These are phyloP conservation scores for Aristolochia fimbriata DNA, from an alignment of 164 flowering plant genomes.

Conservation along the genomic window DNA sequence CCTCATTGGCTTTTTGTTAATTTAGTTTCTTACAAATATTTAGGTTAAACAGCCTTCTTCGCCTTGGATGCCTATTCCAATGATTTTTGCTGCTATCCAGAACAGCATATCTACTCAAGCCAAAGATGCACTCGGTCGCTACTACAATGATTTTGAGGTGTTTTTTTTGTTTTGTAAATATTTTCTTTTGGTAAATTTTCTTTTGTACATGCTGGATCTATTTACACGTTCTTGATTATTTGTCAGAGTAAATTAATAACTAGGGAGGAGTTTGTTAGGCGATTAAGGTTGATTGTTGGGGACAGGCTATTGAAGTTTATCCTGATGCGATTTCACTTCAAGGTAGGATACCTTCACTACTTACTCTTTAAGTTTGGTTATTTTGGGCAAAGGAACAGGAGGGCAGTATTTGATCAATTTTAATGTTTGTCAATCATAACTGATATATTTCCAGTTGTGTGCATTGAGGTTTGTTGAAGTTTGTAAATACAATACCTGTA, in stretches of 20 bases:
- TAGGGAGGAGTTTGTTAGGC: constrained; percentile 19
- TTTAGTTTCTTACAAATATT: background rate
- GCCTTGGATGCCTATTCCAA: constrained; percentile 61
- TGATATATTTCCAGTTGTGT: too few relatives aligned
- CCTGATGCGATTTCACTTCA: constrained; percentile 9
- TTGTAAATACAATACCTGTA: too few relatives aligned
- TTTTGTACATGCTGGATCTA: background rate
- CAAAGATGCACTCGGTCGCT: background rate
- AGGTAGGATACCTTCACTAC: background rate
- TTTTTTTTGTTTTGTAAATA: background rate
- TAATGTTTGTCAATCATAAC: too few relatives aligned
- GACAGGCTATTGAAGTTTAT: constrained; percentile 16
- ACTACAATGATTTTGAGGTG: constrained; percentile 13
- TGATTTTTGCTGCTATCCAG: constrained; percentile 39
- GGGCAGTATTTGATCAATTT: too few relatives aligned
- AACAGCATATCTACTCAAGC: constrained; percentile 26
- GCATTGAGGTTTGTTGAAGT: too few relatives aligned
- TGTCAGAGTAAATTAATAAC: constrained; percentile 14
- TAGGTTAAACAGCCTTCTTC: constrained; percentile 35
- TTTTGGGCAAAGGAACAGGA: too few relatives aligned
- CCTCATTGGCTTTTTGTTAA: too few relatives aligned
- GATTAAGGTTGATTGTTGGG: constrained; percentile 21
- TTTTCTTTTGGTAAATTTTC: constrained; percentile 8
- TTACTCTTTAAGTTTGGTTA: too few relatives aligned
- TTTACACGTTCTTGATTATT: background rate